Evolutionary conservation across 495 filamentous ascomycete species (phyloP), one percentile per base, ranked within the genome.

Genomic region (Hypoxylon cercidicola): DNA sequence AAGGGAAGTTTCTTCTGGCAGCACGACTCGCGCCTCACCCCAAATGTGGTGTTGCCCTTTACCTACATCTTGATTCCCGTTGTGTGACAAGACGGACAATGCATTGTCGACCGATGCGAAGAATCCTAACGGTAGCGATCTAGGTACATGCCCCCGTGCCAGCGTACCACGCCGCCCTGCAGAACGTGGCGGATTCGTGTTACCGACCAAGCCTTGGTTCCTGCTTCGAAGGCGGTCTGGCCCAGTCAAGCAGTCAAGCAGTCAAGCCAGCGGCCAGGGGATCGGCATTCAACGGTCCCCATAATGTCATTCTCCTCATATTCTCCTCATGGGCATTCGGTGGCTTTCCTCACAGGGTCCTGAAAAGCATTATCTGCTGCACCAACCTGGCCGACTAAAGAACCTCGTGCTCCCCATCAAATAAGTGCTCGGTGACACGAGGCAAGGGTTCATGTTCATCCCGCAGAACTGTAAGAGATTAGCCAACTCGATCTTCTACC

Each of bases 211-310:
- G 65, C 60, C 60, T 63, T 56, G 55, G 65, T 63, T 64, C 55
- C 64, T 63, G 50, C 60, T 56, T 68, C 40, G 46, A 48, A 60
- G 60, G 65, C 65, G 65, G 60, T 68, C 65, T 68, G 43, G 65
- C 55, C 65, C 55, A 55, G 30, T 32, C 2, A 10, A n/a, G n/a
- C n/a, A n/a, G n/a, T n/a, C n/a, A n/a, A n/a, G n/a, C n/a, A n/a
- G n/a, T n/a, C n/a, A n/a, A n/a, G n/a, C n/a, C n/a, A n/a, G n/a
- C n/a, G n/a, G 16, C 40, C 20, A 50, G 37, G 46, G 46, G 64
- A 68, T 68, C 54, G 59, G 54, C 59, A 63, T 55, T 55, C 39
- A 48, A 52, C 56, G 58, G 59, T 16, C 65, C 54, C 65, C 65
- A 66, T 62, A 56, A 23, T 57, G 52, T 12, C 58, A 62, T 59